phyloP scores from a whole-genome alignment of 2,329 filamentous ascomycete genomes.

The Fusarium sacchari region DNA sequence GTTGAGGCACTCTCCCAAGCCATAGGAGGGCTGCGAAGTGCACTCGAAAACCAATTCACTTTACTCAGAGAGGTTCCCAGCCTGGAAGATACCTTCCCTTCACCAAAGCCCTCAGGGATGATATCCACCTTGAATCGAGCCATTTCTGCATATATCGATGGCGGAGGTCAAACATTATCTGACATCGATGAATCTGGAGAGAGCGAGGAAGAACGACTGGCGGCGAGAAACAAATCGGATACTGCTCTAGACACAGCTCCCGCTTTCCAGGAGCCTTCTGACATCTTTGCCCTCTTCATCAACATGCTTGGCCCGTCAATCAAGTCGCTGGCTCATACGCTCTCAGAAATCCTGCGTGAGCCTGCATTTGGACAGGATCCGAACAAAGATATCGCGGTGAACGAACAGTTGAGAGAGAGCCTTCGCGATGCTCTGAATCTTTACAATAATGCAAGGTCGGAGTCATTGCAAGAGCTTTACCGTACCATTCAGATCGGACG shows the following conservation, averaged over 20 bases:
- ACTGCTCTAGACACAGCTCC: slow-evolving; percentile 45
- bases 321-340: slow-evolving; percentile 92
- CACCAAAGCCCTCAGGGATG: slow-evolving; percentile 27
- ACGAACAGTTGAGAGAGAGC: slow-evolving; percentile 82
- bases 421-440: slow-evolving; percentile 82
- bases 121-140: slow-evolving; percentile 44
- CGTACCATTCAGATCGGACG: slow-evolving; percentile 78
- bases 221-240: slow-evolving; percentile 45
- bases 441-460: slow-evolving; percentile 79
- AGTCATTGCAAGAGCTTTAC: slow-evolving; percentile 83
- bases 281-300: slow-evolving; percentile 94
- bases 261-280: slow-evolving; percentile 70
- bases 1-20: slow-evolving; percentile 88
- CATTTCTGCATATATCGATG: slow-evolving; percentile 50
- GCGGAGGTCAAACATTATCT: slow-evolving; percentile 60
- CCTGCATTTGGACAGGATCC: slow-evolving; percentile 80
- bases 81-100: slow-evolving; percentile 20
- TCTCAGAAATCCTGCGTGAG: slow-evolving; percentile 88
- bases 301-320: slow-evolving; percentile 89
- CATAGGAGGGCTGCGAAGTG: slow-evolving; percentile 88
- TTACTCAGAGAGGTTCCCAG: slow-evolving; percentile 73
- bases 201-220: slow-evolving; percentile 58
- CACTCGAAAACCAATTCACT: slow-evolving; percentile 87
- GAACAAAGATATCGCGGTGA: slow-evolving; percentile 75
- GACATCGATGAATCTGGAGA: slow-evolving; percentile 74